phyloP scores from a whole-genome alignment of 352 stramenopile genomes.

The Pseudoperonospora humuli region DNA sequence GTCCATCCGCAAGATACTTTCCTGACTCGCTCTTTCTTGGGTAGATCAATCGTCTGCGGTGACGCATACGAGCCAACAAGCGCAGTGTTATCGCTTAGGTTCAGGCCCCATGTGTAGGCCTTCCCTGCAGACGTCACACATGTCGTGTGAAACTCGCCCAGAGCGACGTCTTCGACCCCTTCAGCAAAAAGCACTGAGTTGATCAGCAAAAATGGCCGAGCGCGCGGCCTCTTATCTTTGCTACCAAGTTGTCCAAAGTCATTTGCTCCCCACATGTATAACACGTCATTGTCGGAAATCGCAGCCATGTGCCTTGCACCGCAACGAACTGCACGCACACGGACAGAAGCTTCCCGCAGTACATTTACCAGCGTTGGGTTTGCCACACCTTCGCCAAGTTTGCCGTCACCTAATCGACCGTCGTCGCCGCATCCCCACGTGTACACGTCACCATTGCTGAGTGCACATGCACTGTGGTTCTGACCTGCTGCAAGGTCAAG shows the following conservation, averaged over 20 bases:
- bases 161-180: conserved; percentile 43
- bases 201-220: conserved; percentile 37
- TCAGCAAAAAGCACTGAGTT: conserved; percentile 34
- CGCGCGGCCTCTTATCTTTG: conserved; percentile 30
- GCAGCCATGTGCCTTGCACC: conserved; percentile 59
- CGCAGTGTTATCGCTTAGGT: conserved; percentile 38
- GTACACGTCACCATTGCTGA: conserved; percentile 69
- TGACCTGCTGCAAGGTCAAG: conserved; percentile 61
- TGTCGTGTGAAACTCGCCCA: conserved; percentile 70
- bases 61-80: conserved; percentile 31
- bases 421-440: conserved; percentile 78
- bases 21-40: conserved; percentile 29
- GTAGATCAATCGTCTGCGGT: conserved; percentile 25
- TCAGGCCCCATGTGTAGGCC: conserved; percentile 55
- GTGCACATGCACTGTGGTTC: conserved; percentile 63
- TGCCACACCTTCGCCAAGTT: too few relatives aligned
- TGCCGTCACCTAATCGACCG: too few relatives aligned
- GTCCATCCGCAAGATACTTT: too few relatives aligned
- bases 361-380: conserved; percentile 30
- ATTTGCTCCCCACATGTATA: conserved; percentile 78
- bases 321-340: conserved; percentile 48
- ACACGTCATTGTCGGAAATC: conserved; percentile 50
- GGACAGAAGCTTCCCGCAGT: conserved; percentile 31
- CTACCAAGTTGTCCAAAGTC: conserved; percentile 76
- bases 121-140: conserved; percentile 39